Evolutionary conservation across 2,329 filamentous ascomycete genomes (phyloP), one percentile per base, ranked within the genome.

Genomic region (Fusarium floridanum): DNA sequence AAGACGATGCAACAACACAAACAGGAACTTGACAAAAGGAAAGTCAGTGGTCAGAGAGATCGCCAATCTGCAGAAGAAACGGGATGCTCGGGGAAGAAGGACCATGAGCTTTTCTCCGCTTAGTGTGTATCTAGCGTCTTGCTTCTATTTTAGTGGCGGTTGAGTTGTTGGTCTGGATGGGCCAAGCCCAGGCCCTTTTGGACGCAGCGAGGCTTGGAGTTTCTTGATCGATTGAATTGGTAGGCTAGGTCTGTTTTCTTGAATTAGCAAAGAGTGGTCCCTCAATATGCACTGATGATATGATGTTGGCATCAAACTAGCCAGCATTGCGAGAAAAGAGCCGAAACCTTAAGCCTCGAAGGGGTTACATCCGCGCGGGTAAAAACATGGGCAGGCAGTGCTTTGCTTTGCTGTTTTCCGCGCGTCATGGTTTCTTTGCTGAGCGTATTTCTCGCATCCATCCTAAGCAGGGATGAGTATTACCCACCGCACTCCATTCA

Each of bases 311-410:
- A n/a, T 10, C 32, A 22, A 56, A 39, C 20, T 39, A 59, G 14
- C 55, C 17, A 48, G 43, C 43, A 48, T 48, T 48, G 12, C 14
- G 5, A 11, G 45, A 60, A 39, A 39, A 60, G 56, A 39, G 34
- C 56, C 56, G 56, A 60, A 60, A 60, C 29, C 32, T 57, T 39
- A 41, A 60, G 22, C 22, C 56, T 41, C 34, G 5, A 27, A 5
- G 22, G 57, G 57, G 57, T 61, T 45, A 32, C 57, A 61, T 61
- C 48, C 24, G 24, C 48, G 48, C 48, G 48, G 48, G 48, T 50
- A 53, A n/a, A n/a, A 39, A 29, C n/a, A 59, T 41, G 36, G 27
- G 27, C 27, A 29, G 27, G 56, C 56, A 39, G 36, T 41, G 48
- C 29, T 11, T 37, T n/a, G 24, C 24, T 27, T 27, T 27, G 24